Evolutionary conservation across 2,329 filamentous ascomycete genomes (phyloP).

Genomic region (Hypoxylon sp.): DNA sequence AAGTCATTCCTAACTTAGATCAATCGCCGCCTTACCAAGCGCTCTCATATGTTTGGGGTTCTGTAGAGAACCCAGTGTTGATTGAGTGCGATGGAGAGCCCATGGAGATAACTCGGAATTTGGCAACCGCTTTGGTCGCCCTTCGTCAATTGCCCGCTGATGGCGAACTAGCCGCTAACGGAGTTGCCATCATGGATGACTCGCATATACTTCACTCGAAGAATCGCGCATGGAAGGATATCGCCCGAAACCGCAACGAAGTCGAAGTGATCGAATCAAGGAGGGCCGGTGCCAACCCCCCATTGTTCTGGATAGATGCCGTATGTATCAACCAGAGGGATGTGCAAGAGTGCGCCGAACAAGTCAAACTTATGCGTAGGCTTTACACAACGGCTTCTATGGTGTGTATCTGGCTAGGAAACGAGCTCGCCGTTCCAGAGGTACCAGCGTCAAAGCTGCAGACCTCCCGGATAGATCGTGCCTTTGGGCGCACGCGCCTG

Average conservation of each 20-base stretch:
- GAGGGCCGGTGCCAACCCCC: not conserved
- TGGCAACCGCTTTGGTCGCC: slow-evolving; percentile 7
- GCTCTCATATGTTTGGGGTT: slow-evolving; percentile 24
- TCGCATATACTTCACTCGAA: slow-evolving; percentile 19
- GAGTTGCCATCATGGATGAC: slow-evolving; percentile 8
- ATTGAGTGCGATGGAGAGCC: slow-evolving; percentile 16
- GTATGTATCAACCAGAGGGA: slow-evolving; percentile 25
- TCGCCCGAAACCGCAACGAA: slow-evolving; percentile 20
- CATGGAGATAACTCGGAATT: slow-evolving; percentile 14
- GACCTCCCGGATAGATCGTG: slow-evolving; percentile 6
- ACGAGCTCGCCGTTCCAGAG: slow-evolving; percentile 10
- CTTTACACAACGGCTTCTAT: slow-evolving; percentile 7
- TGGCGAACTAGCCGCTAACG: slow-evolving; percentile 3
- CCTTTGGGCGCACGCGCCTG: slow-evolving; percentile 10
- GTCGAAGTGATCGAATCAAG: slow-evolving; percentile 5
- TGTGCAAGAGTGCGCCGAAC: slow-evolving; percentile 9
- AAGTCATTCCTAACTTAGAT: slow-evolving; percentile 5
- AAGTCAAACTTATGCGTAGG: slow-evolving; percentile 15
- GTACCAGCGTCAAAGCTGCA: slow-evolving; percentile 1
- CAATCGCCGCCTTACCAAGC: slow-evolving; percentile 13
- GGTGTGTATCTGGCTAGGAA: slow-evolving; percentile 16
- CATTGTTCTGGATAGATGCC: slow-evolving; percentile 21
- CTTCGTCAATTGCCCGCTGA: slow-evolving; percentile 16
- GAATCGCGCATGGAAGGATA: slow-evolving; percentile 10
- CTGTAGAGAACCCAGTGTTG: not conserved